Evolutionary conservation across 2,329 filamentous ascomycete species (phyloP).

Genomic region (Parascedosporium putredinis): DNA sequence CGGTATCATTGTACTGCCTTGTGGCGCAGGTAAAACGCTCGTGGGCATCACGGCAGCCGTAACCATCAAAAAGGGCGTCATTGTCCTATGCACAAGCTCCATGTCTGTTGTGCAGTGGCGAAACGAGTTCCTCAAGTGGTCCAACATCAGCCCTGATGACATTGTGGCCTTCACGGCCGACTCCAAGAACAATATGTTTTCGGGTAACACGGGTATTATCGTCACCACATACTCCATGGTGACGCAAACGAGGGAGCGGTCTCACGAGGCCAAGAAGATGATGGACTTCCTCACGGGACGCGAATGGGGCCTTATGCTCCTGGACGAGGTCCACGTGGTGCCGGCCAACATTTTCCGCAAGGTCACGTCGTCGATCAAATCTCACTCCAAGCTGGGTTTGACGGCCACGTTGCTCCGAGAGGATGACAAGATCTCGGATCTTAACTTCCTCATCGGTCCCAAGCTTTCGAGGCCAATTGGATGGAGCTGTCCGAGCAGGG

Average conservation of each 20-base stretch:
- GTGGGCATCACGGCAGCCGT: slow-evolving; percentile 98
- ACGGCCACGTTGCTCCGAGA: slow-evolving; percentile 91
- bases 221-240: slow-evolving; percentile 99
- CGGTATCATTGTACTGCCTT: slow-evolving; percentile 93
- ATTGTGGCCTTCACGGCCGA: slow-evolving; percentile 93
- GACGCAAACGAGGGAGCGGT: slow-evolving; percentile 76
- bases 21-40: slow-evolving; percentile 91
- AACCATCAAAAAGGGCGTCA: slow-evolving; percentile 92
- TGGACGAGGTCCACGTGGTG: slow-evolving; percentile 97
- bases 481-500: slow-evolving; percentile 96
- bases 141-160: slow-evolving; percentile 83
- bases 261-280: slow-evolving; percentile 91
- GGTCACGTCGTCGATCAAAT: slow-evolving; percentile 86
- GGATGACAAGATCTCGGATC: slow-evolving; percentile 94
- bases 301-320: slow-evolving; percentile 95
- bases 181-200: slow-evolving; percentile 72
- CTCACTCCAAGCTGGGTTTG: slow-evolving; percentile 87
- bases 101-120: slow-evolving; percentile 98
- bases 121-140: slow-evolving; percentile 96
- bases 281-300: slow-evolving; percentile 84
- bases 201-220: slow-evolving; percentile 85
- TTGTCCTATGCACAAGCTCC: slow-evolving; percentile 90
- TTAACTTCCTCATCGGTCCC: slow-evolving; percentile 95
- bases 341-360: slow-evolving; percentile 93
- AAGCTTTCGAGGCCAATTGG: slow-evolving; percentile 99